Evolutionary conservation across 331 rosid genomes (phyloP).

Genomic region (Quercus lobata): DNA sequence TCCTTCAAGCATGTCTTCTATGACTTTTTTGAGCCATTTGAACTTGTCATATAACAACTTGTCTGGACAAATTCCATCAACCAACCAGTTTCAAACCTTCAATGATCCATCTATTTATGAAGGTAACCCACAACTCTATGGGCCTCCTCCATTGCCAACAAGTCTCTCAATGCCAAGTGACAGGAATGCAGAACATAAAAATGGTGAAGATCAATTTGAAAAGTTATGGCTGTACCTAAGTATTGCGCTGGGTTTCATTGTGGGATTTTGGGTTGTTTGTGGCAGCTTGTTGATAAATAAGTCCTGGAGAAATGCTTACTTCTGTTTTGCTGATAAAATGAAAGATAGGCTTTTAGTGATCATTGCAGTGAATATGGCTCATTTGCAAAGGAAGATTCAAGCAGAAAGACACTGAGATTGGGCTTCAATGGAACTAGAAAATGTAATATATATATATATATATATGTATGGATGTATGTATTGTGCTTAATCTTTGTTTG

Average conservation of each 20-base stretch:
- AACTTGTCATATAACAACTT: neutral
- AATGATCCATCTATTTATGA: neutral
- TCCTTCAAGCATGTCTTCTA: neutral
- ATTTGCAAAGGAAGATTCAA: neutral
- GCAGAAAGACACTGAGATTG: neutral
- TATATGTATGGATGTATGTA: too few relatives aligned
- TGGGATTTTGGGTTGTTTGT: neutral
- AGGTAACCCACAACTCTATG: neutral
- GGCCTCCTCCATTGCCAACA: neutral
- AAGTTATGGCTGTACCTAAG: neutral
- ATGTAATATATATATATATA: too few relatives aligned
- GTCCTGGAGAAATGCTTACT: neutral
- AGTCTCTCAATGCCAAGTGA: neutral
- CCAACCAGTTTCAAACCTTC: slow-evolving; percentile 2
- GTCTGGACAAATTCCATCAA: neutral
- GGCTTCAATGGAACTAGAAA: too few relatives aligned
- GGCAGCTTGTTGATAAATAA: neutral
- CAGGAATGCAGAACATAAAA: too few relatives aligned
- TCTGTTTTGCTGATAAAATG: neutral
- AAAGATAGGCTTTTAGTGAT: neutral
- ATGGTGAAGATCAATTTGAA: neutral
- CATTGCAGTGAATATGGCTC: neutral
- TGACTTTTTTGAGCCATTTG: too few relatives aligned
- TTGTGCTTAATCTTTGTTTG: too few relatives aligned
- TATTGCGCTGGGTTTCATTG: neutral